Evolutionary conservation across 306 rosid species (phyloP).

Genomic region (Castanopsis chinensis): DNA sequence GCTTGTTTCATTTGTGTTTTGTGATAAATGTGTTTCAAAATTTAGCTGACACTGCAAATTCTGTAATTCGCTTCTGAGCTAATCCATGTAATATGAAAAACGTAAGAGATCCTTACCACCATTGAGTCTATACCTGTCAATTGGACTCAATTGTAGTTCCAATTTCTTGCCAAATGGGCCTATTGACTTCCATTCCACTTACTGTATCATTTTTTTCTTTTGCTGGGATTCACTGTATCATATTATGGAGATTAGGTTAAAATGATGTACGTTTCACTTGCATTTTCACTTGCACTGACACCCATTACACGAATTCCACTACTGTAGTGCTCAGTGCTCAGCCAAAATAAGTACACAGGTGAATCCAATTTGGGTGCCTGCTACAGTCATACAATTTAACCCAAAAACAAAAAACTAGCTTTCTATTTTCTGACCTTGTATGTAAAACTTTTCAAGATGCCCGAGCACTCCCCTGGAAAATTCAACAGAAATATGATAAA

Average conservation of each 20-base stretch:
- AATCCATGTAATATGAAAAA: not conserved
- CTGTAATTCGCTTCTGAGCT: not conserved
- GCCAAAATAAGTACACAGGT: not conserved
- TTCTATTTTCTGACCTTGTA: not conserved
- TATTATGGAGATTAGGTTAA: not conserved
- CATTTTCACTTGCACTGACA: not conserved
- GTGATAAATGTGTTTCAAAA: not conserved
- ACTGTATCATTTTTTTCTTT: not conserved
- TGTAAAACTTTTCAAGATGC: too few relatives aligned
- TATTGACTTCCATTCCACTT: not conserved
- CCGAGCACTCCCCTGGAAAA: not conserved
- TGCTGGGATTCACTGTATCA: too few relatives aligned
- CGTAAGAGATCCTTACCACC: not conserved
- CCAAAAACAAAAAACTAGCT: not conserved
- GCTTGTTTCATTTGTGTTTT: not conserved
- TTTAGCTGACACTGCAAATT: too few relatives aligned
- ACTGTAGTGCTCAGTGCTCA: not conserved
- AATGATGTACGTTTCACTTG: not conserved
- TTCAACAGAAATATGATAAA: not conserved
- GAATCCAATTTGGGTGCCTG: not conserved
- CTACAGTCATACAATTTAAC: too few relatives aligned
- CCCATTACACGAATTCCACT: not conserved
- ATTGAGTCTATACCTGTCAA: not conserved
- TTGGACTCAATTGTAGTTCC: not conserved
- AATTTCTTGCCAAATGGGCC: not conserved